Base-by-base conservation (phyloP, 108 stramenopile genomes). In the Cyclostephanos invisitatus region DNA sequence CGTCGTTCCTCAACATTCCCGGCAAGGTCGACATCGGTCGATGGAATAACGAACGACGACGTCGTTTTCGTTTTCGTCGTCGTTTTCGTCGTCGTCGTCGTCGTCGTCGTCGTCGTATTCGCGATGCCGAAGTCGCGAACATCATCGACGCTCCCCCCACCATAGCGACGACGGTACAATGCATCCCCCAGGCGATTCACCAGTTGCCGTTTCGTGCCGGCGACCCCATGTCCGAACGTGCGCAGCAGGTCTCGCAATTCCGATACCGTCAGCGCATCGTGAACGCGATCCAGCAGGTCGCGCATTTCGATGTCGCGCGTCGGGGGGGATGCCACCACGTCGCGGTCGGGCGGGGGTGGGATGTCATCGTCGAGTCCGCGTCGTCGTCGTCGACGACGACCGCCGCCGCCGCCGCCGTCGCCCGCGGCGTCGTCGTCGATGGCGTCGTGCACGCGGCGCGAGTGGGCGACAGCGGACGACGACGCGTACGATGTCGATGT, bases 211-310 rank as follows among this genome's bases (percentile, higher is more conserved):
- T 37, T 3, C 36, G 36, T 37, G 36, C 36, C 5, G 7, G 36
- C 36, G n/a, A n/a, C n/a, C n/a, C n/a, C n/a, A n/a, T n/a, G n/a
- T 36, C 11, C 40, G 40, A 40, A 40, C n/a, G 36, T 50, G 6
- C 65, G 65, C 1, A 67, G 32, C 50, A 67, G 18, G 50, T 67
- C 65, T n/a, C 51, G 48, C 15, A 67, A 12, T 53, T 53, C 32
- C 21, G 18, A 29, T 11, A 36, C 35, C 10, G 65, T 32, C 32
- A 65, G 48, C n/a, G n/a, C 12, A 44, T 29, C 32, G 29, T 20
- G 64, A 29, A 50, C 32, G 48, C 64, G 18, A 32, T 42, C 15
- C 27, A 50, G 64, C 0, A 65, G 64, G 7, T 47, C n/a, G 3
- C 18, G 15, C 32, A 49, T 25, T 17, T 49, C 64, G 32, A 65